Evolutionary conservation across 768 basidiomycete species (phyloP), one percentile per base, ranked within the genome.

Genomic region (Suillus alpinus): DNA sequence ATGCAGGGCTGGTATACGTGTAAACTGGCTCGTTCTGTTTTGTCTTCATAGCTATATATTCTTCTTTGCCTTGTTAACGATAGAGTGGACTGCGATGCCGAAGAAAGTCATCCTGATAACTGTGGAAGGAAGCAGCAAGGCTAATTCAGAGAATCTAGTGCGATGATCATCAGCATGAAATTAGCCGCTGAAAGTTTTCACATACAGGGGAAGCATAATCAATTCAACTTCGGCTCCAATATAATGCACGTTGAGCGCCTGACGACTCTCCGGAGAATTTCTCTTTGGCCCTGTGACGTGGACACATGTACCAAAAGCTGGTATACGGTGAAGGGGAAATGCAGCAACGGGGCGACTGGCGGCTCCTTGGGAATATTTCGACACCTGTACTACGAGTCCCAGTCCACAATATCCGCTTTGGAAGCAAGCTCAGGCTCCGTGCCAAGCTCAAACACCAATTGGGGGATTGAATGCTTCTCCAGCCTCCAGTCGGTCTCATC

Each of bases 341-440:
- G 76, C 65, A 82, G 71, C 20, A 80, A 69, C 40, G 81, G 68
- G 31, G 74, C 78, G 1, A 77, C 79, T 4, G 79, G 77, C 26
- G 80, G 80, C 29, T 68, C 67, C 41, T 80, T 67, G 39, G 81
- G 75, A 26, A 82, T 65, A 51, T 74, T 71, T 44, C 81, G 76
- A 81, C 80, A 81, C 51, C 72, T 62, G 65, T 81, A 77, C 69
- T 78, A 82, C 34, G 76, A 75, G 39, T 68, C 70, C 81, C 81
- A 83, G 59, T 73, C 76, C 31, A 66, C 63, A 36, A 78, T 66
- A 20, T 73, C 69, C 29, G 58, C 67, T 56, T 69, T 61, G 63
- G 72, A 64, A 63, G 63, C 61, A 13, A 73, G 68, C 37, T 56
- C 51, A 1, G 65, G 72, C 55, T 76, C 73, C 36, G 67, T 60